Evolutionary conservation across 352 stramenopile genomes (phyloP), one percentile per base, ranked within the genome.

Genomic region (Globisporangium paddicum): DNA sequence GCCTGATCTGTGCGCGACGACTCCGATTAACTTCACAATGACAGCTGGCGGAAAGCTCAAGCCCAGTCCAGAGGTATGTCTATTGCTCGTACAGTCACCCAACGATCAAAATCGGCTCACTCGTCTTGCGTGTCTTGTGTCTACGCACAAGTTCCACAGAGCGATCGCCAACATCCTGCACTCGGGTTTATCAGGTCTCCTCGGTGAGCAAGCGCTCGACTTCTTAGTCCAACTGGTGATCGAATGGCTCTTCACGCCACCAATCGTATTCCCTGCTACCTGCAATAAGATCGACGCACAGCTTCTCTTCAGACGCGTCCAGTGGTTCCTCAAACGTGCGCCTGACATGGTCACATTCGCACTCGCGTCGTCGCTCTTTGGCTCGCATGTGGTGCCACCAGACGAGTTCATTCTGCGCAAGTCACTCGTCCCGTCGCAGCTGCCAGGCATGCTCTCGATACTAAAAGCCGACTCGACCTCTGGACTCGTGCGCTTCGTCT

Each of bases 351-450:
- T 90, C 37, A 64, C 77, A 28, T 77, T 73, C 32, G 67, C 75
- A 52, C 32, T 62, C n/a, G 66, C 72, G 10, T 37, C 63, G 0
- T 73, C 67, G 0, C 41, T 87, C 5, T 55, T 38, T 11, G 19
- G 50, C 2, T 90, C 80, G 19, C 68, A 68, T n/a, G 68, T 77
- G 9, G 47, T 88, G 2, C 64, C 68, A 0, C 11, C 9, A 0
- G 52, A 71, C 23, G 72, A 88, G 0, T 86, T 88, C 62, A 70
- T 90, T 4, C 40, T 90, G 18, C 67, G 68, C n/a, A 86, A 86
- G 50, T 71, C 73, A 2, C 50, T 85, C 25, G 58, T 86, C 19
- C 40, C 68, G 5, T 75, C 72, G 11, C 77, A 90, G n/a, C 56
- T 68, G 53, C 63, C 68, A 2, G 59, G 46, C 16, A 55, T 79